These are phyloP conservation scores for Gossypium trilobum DNA, from an alignment of 441 rosid genomes.

Conservation along the genomic window DNA sequence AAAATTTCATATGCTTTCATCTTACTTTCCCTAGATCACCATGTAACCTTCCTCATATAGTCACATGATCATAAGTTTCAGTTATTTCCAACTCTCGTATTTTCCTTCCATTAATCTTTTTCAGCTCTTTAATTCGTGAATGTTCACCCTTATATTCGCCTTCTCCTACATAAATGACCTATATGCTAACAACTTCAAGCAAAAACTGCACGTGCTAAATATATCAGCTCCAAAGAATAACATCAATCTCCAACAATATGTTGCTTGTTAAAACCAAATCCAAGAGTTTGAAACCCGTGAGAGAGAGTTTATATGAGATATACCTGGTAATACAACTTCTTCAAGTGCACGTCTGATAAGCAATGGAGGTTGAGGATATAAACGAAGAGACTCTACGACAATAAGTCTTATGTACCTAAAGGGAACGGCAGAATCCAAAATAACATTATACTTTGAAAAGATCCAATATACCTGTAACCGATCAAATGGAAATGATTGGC, in stretches of 20 bases:
- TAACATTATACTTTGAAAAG: neutral
- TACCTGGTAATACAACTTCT: conserved; percentile 72
- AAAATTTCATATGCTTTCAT: too few relatives aligned
- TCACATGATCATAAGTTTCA: neutral
- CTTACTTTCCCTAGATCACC: neutral
- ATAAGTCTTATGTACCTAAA: conserved; percentile 69
- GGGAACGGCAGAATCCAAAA: conserved; percentile 15
- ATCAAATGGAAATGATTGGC: neutral
- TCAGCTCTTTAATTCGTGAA: neutral
- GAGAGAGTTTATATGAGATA: neutral
- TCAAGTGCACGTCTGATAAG: conserved; percentile 75
- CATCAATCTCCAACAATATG: neutral
- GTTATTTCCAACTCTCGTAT: neutral
- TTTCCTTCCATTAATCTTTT: neutral
- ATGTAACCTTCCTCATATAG: neutral
- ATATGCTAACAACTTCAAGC: neutral
- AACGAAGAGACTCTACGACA: conserved; percentile 78
- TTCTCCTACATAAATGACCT: neutral
- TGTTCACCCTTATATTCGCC: neutral
- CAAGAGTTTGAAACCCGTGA: neutral
- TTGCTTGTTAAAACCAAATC: neutral
- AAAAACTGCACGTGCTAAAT: neutral
- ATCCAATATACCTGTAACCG: neutral
- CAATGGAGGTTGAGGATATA: conserved; percentile 90
- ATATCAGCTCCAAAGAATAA: neutral